A percentile compares a stretch with the other conserved stretches of the same genome.
These are phyloP conservation scores for Hylodesmum podocarpum DNA, from an alignment of 306 rosid genomes.

Conservation along the genomic window DNA sequence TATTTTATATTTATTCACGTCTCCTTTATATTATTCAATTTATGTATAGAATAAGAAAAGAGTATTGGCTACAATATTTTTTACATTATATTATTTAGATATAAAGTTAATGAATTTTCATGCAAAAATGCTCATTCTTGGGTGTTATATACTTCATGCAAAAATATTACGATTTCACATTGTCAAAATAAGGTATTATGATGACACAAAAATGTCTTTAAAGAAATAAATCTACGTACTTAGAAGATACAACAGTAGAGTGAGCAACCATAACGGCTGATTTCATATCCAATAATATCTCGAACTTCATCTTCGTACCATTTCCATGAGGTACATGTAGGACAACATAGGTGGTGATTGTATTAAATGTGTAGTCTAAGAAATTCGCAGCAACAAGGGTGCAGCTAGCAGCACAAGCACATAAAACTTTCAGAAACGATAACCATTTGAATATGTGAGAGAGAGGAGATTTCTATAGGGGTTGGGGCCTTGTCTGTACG, in stretches of 20 bases:
- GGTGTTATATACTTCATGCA: no score
- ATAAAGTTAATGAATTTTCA: no score
- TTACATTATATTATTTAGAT: no score
- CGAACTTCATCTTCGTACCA: background rate
- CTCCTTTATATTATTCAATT: no score
- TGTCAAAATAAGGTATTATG: no score
- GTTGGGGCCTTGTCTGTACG: constrained; percentile 95
- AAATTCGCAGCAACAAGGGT: background rate
- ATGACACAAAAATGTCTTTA: background rate
- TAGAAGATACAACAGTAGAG: background rate
- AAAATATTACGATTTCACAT: no score
- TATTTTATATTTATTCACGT: no score
- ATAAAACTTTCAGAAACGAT: background rate
- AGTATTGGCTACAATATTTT: no score
- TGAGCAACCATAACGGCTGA: background rate
- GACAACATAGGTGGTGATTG: background rate
- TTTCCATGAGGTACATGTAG: background rate
- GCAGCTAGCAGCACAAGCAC: background rate
- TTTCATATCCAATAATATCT: background rate
- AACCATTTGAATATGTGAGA: background rate
- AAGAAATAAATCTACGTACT: background rate
- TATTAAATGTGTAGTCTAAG: background rate
- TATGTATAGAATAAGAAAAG: no score
- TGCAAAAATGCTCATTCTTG: no score
- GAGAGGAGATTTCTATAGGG: constrained; percentile 37